A percentile compares a stretch with the other conserved stretches of the same genome.
phyloP scores from a whole-genome alignment of 371 early-diverging fungal genomes.

The Apophysomyces ossiformis region DNA sequence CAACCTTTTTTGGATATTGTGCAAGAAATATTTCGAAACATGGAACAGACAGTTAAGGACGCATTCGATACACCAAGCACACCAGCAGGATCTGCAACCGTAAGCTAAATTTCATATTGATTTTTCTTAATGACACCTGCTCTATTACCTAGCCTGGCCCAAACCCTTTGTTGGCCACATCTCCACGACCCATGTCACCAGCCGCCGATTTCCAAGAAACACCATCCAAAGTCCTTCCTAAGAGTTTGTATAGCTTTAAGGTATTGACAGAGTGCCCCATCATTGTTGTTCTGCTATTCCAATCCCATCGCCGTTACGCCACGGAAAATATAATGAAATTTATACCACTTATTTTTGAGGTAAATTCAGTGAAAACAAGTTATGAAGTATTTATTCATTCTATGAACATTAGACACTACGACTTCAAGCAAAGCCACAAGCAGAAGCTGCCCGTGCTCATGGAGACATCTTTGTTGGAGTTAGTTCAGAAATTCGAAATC shows the following conservation, averaged over 20 bases:
- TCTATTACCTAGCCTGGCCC: slow-evolving; percentile 54
- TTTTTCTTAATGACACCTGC: slow-evolving; percentile 9
- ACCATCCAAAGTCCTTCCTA: slow-evolving; percentile 69
- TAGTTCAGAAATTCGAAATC: slow-evolving; percentile 76
- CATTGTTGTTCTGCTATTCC: slow-evolving; percentile 95
- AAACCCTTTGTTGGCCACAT: slow-evolving; percentile 56
- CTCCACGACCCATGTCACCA: slow-evolving; percentile 83
- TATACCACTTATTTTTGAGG: slow-evolving; percentile 88
- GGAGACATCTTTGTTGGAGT: slow-evolving; percentile 83
- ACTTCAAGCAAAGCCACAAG: slow-evolving; percentile 81
- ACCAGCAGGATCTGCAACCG: slow-evolving; percentile 56
- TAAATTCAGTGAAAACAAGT: slow-evolving; percentile 29
- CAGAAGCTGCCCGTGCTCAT: slow-evolving; percentile 69
- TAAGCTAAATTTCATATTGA: slow-evolving; percentile 32
- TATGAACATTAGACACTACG: slow-evolving; percentile 63
- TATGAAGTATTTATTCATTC: not conserved
- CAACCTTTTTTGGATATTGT: slow-evolving; percentile 92
- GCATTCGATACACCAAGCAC: slow-evolving; percentile 76
- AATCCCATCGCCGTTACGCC: slow-evolving; percentile 82
- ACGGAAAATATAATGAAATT: slow-evolving; percentile 81
- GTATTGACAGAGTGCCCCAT: slow-evolving; percentile 97
- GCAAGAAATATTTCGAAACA: slow-evolving; percentile 88
- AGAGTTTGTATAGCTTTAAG: slow-evolving; percentile 90
- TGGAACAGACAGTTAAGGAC: slow-evolving; percentile 84
- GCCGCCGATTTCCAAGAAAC: slow-evolving; percentile 68